Base-by-base conservation (phyloP, 345 rosid species). In the Brassica nigra region DNA sequence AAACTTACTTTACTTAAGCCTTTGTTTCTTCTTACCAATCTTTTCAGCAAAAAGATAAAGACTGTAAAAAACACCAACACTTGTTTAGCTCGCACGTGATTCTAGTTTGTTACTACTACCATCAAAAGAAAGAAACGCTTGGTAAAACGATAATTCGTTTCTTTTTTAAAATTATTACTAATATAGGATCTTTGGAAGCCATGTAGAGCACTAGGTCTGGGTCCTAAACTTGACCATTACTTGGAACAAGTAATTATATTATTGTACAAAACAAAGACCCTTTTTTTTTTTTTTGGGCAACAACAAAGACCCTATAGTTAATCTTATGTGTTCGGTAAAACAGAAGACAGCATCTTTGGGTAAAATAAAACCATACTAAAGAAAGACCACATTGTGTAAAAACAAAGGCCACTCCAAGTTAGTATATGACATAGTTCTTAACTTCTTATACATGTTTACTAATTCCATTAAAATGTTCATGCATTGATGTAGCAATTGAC, bases 1-100 rank as follows among this genome's bases (percentile, higher is more conserved):
- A 42, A 4, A 34, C 18, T 12, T 42, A 59, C 20, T 78, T 71
- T 28, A 66, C 16, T 67, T 59, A 15, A 36, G 52, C 63, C 63
- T 77, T 63, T 55, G 66, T 63, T 71, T 78, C 61, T 71, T 78
- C 67, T 71, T 33, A 64, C 66, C 59, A 61, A 66, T 73, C 73
- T 66, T 72, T 73, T 47, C 68, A 68, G 52, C 18, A 18, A 57
- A 72, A 78, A 66, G 54, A 66, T 42, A 64, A 58, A 73, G 69
- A 66, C 63, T 30, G 68, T 73, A 33, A 59, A 42, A 71, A 29
- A 30, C 44, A 66, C 34, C 14, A 68, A 74, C 34, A 31, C 68
- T 55, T 47, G 44, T 61, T 23, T 11, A 79, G 57, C 55, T 59
- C 74, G 36, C 82, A 66, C 70, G 70, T 73, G 68, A 66, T 58